Conservation (phyloP, 768 basidiomycete species). For the Cubamyces lactineus region DNA sequence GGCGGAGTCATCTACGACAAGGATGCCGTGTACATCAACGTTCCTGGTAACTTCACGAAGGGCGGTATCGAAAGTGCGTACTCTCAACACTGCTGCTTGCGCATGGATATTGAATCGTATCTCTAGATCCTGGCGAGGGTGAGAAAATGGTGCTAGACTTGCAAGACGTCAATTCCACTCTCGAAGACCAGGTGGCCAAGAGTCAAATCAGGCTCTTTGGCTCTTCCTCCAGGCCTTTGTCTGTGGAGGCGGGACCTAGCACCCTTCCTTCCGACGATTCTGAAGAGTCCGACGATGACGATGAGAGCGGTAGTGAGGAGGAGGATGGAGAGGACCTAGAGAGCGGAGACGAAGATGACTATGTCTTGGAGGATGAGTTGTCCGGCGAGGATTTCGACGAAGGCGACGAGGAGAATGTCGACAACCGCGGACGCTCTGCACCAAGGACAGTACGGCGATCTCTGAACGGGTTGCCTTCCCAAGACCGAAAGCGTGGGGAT, state of each 20-base stretch:
- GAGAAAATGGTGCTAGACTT: conserved; percentile 98
- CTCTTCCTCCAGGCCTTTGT: conserved; percentile 74
- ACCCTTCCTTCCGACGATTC: conserved; percentile 11
- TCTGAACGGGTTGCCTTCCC: conserved; percentile 41
- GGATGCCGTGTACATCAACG: conserved; percentile 97
- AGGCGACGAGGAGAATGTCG: conserved; percentile 16
- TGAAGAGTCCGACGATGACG: conserved; percentile 38
- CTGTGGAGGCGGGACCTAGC: conserved; percentile 40
- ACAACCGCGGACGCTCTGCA: conserved; percentile 53
- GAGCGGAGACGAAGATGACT: conserved; percentile 7
- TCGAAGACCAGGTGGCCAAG: conserved; percentile 80
- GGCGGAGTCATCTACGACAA: conserved; percentile 98
- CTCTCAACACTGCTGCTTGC: background rate
- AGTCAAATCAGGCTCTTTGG: conserved; percentile 86
- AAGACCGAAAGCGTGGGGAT: conserved; percentile 44
- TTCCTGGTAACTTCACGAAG: conserved; percentile 90
- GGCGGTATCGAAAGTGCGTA: conserved; percentile 65
- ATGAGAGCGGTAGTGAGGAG: conserved; percentile 34
- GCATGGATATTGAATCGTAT: background rate
- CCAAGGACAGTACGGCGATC: conserved; percentile 46
- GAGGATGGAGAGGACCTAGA: conserved; percentile 36
- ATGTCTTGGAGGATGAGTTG: background rate
- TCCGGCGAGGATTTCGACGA: conserved; percentile 17
- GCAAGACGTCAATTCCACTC: conserved; percentile 81
- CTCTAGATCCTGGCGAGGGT: conserved; percentile 77